Percentiles rank a stretch among this genome's conserved stretches.
Evolutionary conservation across 805 yeast genomes (phyloP).

Genomic region (Candida sithepensis): DNA sequence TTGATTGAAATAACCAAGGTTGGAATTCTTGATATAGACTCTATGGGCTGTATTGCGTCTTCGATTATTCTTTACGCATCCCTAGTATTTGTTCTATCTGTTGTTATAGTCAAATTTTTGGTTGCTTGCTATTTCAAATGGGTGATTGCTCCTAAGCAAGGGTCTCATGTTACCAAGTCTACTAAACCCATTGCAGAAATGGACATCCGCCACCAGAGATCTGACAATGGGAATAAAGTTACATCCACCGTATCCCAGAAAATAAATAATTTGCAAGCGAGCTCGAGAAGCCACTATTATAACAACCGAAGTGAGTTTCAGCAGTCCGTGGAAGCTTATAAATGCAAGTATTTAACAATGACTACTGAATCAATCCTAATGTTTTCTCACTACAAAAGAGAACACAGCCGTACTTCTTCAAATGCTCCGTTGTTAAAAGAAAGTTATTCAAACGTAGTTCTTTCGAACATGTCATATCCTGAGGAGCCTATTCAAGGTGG

Average conservation of each 20-base stretch:
- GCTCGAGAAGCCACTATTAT: constrained; percentile 47
- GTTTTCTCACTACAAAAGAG: constrained; percentile 13
- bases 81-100: constrained; percentile 76
- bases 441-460: constrained; percentile 14
- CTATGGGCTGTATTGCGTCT: constrained; percentile 94
- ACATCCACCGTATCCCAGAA: too few relatives aligned
- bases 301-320: constrained; percentile 18
- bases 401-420: constrained; percentile 6
- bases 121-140: constrained; percentile 90
- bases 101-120: constrained; percentile 72
- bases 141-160: constrained; percentile 75
- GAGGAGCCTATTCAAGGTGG: constrained; percentile 15
- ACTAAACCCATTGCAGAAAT: constrained; percentile 44
- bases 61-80: constrained; percentile 77
- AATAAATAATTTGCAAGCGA: constrained; percentile 75
- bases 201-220: too few relatives aligned
- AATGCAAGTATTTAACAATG: constrained; percentile 58
- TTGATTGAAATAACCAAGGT: constrained; percentile 81
- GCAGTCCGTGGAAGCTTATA: constrained; percentile 29
- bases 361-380: constrained; percentile 49
- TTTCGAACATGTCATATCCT: constrained; percentile 33
- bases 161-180: constrained; percentile 62
- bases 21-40: constrained; percentile 76
- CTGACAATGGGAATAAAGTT: too few relatives aligned
- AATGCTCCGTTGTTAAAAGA: constrained; percentile 11